Evolutionary conservation across 2,329 filamentous ascomycete species (phyloP).

Genomic region (Aureobasidium lini): DNA sequence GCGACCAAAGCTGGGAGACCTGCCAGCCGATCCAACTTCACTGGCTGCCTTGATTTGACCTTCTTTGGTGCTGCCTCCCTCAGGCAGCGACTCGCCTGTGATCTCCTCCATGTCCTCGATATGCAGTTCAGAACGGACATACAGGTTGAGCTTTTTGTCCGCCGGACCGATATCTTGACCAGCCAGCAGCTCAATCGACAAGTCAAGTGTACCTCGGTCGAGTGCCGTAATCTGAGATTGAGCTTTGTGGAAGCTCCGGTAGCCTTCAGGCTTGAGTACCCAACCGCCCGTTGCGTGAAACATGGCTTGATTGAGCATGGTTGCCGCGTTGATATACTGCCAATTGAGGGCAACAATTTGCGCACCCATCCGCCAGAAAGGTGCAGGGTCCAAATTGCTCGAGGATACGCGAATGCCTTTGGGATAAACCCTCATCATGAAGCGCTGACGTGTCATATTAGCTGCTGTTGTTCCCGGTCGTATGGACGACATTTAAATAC

Average conservation of each 20-base stretch:
- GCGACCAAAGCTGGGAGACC: conserved; percentile 38
- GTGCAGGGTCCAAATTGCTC: conserved; percentile 76
- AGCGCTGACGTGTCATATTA: background rate
- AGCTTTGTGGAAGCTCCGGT: conserved; percentile 40
- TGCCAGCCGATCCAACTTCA: conserved; percentile 34
- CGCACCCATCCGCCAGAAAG: conserved; percentile 82
- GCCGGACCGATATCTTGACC: conserved; percentile 62
- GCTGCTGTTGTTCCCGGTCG: background rate
- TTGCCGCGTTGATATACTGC: conserved; percentile 83
- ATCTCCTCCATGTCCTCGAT: conserved; percentile 58
- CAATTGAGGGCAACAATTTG: conserved; percentile 92
- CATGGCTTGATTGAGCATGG: conserved; percentile 96
- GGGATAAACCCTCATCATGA: conserved; percentile 80
- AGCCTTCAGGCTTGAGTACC: conserved; percentile 75
- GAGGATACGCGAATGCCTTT: conserved; percentile 74
- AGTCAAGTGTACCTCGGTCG: conserved; percentile 42
- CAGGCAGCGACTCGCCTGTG: conserved; percentile 34
- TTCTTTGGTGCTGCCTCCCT: conserved; percentile 46
- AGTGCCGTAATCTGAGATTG: conserved; percentile 15
- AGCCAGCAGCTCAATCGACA: conserved; percentile 66
- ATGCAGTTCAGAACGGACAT: conserved; percentile 74
- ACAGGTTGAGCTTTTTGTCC: conserved; percentile 58
- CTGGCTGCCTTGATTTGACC: conserved; percentile 42
- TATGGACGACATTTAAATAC: background rate
- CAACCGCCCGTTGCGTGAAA: conserved; percentile 75